Conservation (phyloP, 768 basidiomycete genomes). For the Mycena indigotica region DNA sequence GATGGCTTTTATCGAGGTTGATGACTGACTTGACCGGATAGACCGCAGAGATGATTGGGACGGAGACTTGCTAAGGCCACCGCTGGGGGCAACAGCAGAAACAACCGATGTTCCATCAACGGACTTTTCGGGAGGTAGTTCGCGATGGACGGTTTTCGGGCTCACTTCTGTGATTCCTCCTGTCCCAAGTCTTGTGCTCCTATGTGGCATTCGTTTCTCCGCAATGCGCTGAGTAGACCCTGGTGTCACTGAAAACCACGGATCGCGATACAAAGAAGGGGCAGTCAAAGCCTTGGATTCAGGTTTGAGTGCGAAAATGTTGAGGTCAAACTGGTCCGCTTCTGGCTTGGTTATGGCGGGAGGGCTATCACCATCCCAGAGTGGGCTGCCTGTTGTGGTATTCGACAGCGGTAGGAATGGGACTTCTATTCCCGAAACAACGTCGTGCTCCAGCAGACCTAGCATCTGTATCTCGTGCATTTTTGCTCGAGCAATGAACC, state of each 20-base stretch:
- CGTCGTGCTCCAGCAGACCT: conserved; percentile 87
- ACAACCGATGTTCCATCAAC: conserved; percentile 18
- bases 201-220: conserved; percentile 51
- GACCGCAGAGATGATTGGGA: conserved; percentile 71
- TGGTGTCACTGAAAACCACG: conserved; percentile 42
- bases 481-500: conserved; percentile 92
- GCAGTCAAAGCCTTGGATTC: conserved; percentile 33
- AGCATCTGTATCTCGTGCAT: conserved; percentile 98
- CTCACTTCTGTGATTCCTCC: conserved; percentile 74
- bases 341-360: conserved; percentile 48
- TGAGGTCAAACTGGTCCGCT: conserved; percentile 74
- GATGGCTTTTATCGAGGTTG: conserved; percentile 39
- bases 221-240: conserved; percentile 38
- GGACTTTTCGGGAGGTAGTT: conserved; percentile 53
- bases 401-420: conserved; percentile 64
- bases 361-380: conserved; percentile 38
- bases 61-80: conserved; percentile 59
- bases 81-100: conserved; percentile 28
- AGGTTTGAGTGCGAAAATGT: conserved; percentile 61
- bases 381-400: conserved; percentile 33
- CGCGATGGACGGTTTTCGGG: conserved; percentile 50
- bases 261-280: conserved; percentile 29
- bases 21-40: conserved; percentile 49
- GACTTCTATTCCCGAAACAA: conserved; percentile 85
- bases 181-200: conserved; percentile 51